Base-by-base conservation (phyloP, 129 eudicot species). In the Escallonia rubra region DNA sequence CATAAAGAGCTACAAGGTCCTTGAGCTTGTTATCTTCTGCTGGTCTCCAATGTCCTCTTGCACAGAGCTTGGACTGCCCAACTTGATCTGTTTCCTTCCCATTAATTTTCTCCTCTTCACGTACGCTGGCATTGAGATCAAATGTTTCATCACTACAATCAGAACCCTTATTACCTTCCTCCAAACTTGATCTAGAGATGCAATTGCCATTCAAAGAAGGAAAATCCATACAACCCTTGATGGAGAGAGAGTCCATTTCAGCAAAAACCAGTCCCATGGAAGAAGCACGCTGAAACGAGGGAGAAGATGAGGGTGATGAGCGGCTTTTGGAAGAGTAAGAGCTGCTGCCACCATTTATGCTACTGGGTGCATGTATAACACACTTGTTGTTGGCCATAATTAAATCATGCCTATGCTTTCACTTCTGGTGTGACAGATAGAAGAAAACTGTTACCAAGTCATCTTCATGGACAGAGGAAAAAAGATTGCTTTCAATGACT, bases 1-100 rank as follows among this genome's bases (percentile, higher is more conserved):
- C 96, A 78, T 93, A 93, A 68, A 86, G 84, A 39, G 90, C 90
- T 11, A 93, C 99, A 86, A 93, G 99, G 71, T 93, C 96, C 52
- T 77, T 93, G 47, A 93, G 96, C 71, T 82, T 93, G 16, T 88
- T 68, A 76, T 93, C 99, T 65, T 93, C 99, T 56, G 95, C 95
- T 41, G 99, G 99, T 60, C 99, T 86, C 99, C 99, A 93, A 66
- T 93, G 99, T 45, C 99, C 99, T 81, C 99, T 84, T 15, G 96
- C 88, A 79, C 95, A 93, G 2, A 85, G 76, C 78, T 89, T 93
- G 7, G 82, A 76, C 61, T 80, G 90, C 46, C 76, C 82, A 70
- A 67, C 34, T 2, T 49, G 43, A 34, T 58, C 65, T 57, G 79
- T 70, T 51, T 77, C 76, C 34, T 72, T 14, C 8, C 56, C 23